Percentiles rank a stretch among this genome's conserved stretches.
Conservation (phyloP, 306 rosid genomes). For the Begonia loranthoides region DNA sequence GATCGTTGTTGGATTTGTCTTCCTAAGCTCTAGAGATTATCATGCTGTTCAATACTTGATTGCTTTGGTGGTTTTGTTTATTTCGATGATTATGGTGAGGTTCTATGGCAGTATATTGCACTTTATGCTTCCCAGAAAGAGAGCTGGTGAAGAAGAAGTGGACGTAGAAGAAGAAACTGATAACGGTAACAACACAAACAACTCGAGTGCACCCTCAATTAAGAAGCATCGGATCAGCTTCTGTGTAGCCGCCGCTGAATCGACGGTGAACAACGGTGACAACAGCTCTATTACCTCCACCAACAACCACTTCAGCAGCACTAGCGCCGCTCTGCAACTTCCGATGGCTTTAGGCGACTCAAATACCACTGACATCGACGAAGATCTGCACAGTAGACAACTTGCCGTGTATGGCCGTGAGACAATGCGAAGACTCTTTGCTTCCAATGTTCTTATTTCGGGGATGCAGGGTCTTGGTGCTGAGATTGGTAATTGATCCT, state of each 20-base stretch:
- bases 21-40: not conserved
- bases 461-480: conserved; percentile 96
- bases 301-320: conserved; percentile 17
- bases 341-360: conserved; percentile 52
- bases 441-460: conserved; percentile 59
- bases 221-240: conserved; percentile 54
- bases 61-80: conserved; percentile 15
- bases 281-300: not conserved
- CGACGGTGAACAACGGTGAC: conserved; percentile 24
- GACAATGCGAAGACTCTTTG: conserved; percentile 83
- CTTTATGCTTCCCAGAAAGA: conserved; percentile 97
- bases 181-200: conserved; percentile 10
- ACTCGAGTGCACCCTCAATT: conserved; percentile 18
- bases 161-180: conserved; percentile 38
- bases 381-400: conserved; percentile 96
- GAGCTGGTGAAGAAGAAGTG: conserved; percentile 59
- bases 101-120: conserved; percentile 48
- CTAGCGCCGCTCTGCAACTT: conserved; percentile 15
- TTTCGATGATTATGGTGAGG: conserved; percentile 19
- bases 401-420: conserved; percentile 95
- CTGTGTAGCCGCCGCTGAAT: conserved; percentile 21
- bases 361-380: conserved; percentile 55
- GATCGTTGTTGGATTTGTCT: conserved; percentile 17
- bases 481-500: conserved; percentile 53
- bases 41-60: conserved; percentile 8